phyloP scores from a whole-genome alignment of 2,329 filamentous ascomycete species.

The Fonsecaea pugnacius region DNA sequence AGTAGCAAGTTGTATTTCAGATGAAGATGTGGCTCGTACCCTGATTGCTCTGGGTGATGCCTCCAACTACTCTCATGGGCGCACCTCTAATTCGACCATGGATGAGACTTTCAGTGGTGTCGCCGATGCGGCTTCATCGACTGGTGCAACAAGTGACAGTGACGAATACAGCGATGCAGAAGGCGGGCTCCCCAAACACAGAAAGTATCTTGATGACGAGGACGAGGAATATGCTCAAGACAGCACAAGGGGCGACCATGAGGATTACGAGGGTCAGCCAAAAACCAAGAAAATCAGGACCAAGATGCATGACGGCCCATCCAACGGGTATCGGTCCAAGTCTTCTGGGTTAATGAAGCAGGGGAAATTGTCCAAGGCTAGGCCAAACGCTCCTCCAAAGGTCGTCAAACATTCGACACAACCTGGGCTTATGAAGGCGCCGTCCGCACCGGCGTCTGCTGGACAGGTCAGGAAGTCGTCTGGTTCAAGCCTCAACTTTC shows the following conservation, averaged over 20 bases:
- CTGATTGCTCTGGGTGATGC: constrained; percentile 94
- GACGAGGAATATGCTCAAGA: constrained; percentile 60
- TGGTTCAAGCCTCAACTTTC: constrained; percentile 62
- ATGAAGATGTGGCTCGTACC: constrained; percentile 96
- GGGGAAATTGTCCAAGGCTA: constrained; percentile 42
- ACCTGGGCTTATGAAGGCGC: constrained; percentile 40
- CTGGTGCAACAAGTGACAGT: constrained; percentile 78
- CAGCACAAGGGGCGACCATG: constrained; percentile 49
- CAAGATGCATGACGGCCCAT: constrained; percentile 43
- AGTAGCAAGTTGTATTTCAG: constrained; percentile 93
- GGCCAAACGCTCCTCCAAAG: constrained; percentile 43
- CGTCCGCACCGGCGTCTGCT: constrained; percentile 55
- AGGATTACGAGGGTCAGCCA: constrained; percentile 49
- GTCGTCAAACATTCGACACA: constrained; percentile 53
- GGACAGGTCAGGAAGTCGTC: constrained; percentile 63
- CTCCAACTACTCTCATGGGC: constrained; percentile 88
- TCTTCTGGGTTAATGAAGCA: constrained; percentile 35
- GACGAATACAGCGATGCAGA: constrained; percentile 67
- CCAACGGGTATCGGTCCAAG: constrained; percentile 30
- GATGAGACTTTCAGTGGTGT: constrained; percentile 92
- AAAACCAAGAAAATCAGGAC: constrained; percentile 59
- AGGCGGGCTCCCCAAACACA: constrained; percentile 56
- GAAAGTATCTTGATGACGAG: constrained; percentile 58
- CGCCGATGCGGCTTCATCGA: constrained; percentile 82
- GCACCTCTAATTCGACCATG: constrained; percentile 88